Base-by-base conservation (phyloP, 1,139 yeast species). In the Kazachstania sp. region DNA sequence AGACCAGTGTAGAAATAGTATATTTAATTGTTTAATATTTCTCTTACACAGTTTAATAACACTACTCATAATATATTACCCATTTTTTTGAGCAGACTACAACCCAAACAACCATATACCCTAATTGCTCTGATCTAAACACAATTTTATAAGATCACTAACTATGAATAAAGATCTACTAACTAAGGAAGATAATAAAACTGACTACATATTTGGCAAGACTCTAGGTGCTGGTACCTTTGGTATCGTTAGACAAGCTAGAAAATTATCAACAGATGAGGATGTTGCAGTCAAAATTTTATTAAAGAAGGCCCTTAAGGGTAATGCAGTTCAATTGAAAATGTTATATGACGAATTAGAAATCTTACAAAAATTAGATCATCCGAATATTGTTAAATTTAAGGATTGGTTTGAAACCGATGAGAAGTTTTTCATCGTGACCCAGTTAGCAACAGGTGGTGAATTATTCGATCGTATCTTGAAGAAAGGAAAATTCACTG, bases 151-250 rank as follows among this genome's bases (percentile, higher is more conserved):
- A 32, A 9, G 19, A 32, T 32, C 18, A 15, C 8, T 5, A 15
- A 18, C 18, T 15, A 32, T 32, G 36, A 32, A 15, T 15, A n/a
- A 32, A 11, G 19, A 32, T 32, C 18, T 32, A 15, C 12, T 15
- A 9, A 8, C 13, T 4, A 40, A 12, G 3, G 19, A 12, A 34
- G 34, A 38, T 16, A 74, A 83, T 53, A 86, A 86, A 63, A 64
- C 73, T 40, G 72, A 75, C 51, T 86, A 84, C 59, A 73, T 78
- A 3, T 83, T 86, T 63, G 95, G 94, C 9, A 77, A 76, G 54
- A 84, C 94, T 0, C 69, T 88, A 16, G 97, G 97, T 6, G 95
- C 95, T 1, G 97, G 97, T 2, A 79, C 95, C 1, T 88, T 85
- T 69, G 96, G 97, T 32, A 83, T 86, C 19, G 97, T 88, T 4